phyloP scores from a whole-genome alignment of 306 rosid species.

The Pachyrhizus erosus region DNA sequence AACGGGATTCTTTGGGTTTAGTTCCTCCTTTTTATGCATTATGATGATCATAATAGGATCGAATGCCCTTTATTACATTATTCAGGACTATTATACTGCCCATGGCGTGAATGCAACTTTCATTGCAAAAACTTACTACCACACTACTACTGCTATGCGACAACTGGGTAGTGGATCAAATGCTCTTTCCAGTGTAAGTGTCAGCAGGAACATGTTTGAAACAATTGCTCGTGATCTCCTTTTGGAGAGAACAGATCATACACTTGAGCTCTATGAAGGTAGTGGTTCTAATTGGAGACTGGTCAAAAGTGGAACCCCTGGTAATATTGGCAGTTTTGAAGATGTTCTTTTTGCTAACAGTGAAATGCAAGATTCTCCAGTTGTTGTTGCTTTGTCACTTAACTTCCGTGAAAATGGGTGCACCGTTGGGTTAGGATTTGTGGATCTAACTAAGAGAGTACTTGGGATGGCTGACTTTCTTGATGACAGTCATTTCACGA shows the following conservation, averaged over 20 bases:
- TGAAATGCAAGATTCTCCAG: conserved; percentile 98
- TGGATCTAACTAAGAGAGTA: conserved; percentile 84
- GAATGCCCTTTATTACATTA: conserved; percentile 25
- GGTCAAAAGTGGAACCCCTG: conserved; percentile 91
- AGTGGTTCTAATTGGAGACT: conserved; percentile 91
- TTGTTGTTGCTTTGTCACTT: conserved; percentile 76
- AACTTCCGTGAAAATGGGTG: conserved; percentile 78
- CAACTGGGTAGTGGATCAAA: conserved; percentile 77
- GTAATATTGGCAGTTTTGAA: conserved; percentile 90
- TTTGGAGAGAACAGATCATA: conserved; percentile 91
- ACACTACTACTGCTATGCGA: conserved; percentile 84
- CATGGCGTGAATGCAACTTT: conserved; percentile 96
- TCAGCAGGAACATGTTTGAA: conserved; percentile 85
- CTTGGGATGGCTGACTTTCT: conserved; percentile 94
- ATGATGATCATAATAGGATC: conserved; percentile 20
- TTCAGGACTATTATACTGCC: conserved; percentile 91
- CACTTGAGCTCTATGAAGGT: conserved; percentile 93
- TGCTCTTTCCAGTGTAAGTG: conserved; percentile 84
- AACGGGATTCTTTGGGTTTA: conserved; percentile 28
- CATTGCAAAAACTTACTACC: conserved; percentile 89
- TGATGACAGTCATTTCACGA: conserved; percentile 91
- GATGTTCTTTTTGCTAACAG: conserved; percentile 90
- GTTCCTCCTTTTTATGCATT: conserved; percentile 34
- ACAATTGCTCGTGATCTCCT: conserved; percentile 86
- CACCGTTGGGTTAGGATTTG: conserved; percentile 78